Evolutionary conservation across 257 asterid species (phyloP), one percentile per base, ranked within the genome.

Genomic region (Solanum rostratum): DNA sequence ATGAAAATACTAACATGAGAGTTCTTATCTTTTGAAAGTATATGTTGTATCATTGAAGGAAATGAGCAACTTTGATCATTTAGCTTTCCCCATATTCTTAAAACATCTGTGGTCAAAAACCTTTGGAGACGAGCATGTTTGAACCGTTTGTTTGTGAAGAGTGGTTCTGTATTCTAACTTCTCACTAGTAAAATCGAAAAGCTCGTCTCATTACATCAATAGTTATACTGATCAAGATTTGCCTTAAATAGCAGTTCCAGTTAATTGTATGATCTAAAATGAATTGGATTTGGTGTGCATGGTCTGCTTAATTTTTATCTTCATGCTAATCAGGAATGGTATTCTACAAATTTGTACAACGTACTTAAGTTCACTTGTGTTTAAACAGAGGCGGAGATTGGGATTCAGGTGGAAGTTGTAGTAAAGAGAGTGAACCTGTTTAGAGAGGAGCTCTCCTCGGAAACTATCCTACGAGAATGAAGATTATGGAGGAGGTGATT

Each of bases 401-500:
- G 97, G 99, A 97, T 92, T 95, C 99, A 1, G 97, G 99, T 24
- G 99, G 98, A 89, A 83, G 93, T 4, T 97, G 99, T 88, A 91
- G 87, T 1, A 94, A 95, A 41, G 99, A 97, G 88, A 91, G 84
- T 10, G 94, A 92, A 65, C 99, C 99, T 24, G 96, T 93, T 22
- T 60, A 81, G 62, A 88, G 71, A 12, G 98, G 99, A 50, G 83
- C 92, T 74, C 92, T 95, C 85, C 90, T 97, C 3, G 91, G 90
- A 30, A 91, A 68, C 92, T 96, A 95, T 87, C 99, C 98, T 65
- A 57, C 73, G 84, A 97, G 95, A 88, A 95, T 97, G 98, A 94
- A 86, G 78, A 94, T 97, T 37, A 87, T 91, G 39, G 97, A 94
- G 81, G 93, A 94, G 39, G 92, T 93, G 59, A 71, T 94, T 63